These are phyloP conservation scores for Dactylis glomerata DNA, from an alignment of 176 grass and related monocot genomes.

Conservation along the genomic window DNA sequence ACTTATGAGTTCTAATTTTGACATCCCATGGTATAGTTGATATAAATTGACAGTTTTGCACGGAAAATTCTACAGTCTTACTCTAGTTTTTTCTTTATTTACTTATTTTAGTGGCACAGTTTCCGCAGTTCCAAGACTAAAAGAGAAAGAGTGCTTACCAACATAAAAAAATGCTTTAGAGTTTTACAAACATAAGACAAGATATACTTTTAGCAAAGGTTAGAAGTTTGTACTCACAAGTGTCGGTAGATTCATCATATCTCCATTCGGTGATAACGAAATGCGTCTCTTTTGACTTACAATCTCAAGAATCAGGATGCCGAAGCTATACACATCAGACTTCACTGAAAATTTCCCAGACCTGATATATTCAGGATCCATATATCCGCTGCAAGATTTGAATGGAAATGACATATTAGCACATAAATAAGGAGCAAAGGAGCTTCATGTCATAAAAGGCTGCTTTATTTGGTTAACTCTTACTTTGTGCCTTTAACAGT, in stretches of 20 bases:
- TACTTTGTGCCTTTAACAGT: constrained; percentile 6
- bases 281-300: background rate
- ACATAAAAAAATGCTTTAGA: background rate
- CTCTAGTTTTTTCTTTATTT: background rate
- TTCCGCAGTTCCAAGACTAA: background rate
- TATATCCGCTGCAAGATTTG: constrained; percentile 10
- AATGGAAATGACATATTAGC: background rate
- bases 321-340: constrained; percentile 25
- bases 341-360: constrained; percentile 17
- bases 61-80: background rate
- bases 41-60: background rate
- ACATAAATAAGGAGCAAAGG: background rate
- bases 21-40: background rate
- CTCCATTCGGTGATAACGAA: background rate
- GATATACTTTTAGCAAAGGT: background rate
- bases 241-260: background rate
- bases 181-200: background rate
- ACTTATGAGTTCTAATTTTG: background rate
- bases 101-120: background rate
- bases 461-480: background rate
- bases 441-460: background rate
- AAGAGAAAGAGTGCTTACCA: background rate
- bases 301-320: constrained; percentile 26
- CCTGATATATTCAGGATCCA: constrained; percentile 8
- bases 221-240: background rate